Conservation (phyloP, 108 stramenopile genomes). For the Parmales sp. region DNA sequence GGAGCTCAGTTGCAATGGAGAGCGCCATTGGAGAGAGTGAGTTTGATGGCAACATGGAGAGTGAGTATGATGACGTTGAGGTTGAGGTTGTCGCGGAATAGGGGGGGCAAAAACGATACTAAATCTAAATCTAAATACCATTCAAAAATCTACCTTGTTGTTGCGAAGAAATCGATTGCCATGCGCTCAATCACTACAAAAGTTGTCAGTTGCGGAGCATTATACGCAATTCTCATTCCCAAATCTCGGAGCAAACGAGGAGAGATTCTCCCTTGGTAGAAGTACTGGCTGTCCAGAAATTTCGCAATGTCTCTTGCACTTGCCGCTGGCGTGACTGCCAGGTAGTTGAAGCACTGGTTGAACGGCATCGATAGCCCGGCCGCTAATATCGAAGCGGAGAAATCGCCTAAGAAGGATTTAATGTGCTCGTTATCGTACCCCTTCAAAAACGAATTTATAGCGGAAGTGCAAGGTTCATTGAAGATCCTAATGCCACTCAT, state of each 20-base stretch:
- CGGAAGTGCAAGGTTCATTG: neutral
- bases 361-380: neutral
- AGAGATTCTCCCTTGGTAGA: neutral
- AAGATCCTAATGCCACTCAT: neutral
- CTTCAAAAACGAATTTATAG: neutral
- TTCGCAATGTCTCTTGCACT: neutral
- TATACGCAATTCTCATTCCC: neutral
- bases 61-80: too few relatives aligned
- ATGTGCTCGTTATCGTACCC: neutral
- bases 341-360: neutral
- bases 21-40: too few relatives aligned
- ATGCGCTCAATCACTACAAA: neutral
- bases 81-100: too few relatives aligned
- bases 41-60: too few relatives aligned
- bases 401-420: neutral
- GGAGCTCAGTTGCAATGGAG: too few relatives aligned
- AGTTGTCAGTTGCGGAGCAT: slow-evolving; percentile 2
- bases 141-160: neutral
- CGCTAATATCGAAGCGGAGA: neutral
- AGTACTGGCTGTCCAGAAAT: neutral
- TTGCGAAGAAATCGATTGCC: neutral
- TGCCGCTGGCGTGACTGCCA: neutral
- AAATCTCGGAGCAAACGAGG: neutral
- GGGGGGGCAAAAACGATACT: too few relatives aligned
- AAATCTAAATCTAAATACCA: too few relatives aligned